Evolutionary conservation across 345 rosid species (phyloP).

Genomic region (Hibiscus tridactylites): DNA sequence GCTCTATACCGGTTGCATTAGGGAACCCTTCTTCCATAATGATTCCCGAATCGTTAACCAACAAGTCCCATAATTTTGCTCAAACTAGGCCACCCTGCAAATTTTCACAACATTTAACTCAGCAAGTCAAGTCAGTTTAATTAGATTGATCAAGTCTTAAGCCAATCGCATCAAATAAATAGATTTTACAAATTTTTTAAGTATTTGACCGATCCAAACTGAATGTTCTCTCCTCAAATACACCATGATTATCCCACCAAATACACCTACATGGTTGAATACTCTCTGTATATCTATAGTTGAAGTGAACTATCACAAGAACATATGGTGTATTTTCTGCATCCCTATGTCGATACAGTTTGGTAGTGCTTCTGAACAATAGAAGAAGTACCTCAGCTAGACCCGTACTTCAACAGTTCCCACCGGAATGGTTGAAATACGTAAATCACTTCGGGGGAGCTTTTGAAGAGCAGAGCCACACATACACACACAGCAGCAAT

Average conservation of each 20-base stretch:
- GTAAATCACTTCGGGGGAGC: conserved; percentile 45
- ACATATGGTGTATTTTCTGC: conserved; percentile 1
- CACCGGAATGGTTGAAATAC: conserved; percentile 60
- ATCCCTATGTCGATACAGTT: background rate
- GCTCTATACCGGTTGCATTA: conserved; percentile 83
- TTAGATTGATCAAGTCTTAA: no score
- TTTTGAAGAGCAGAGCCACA: conserved; percentile 60
- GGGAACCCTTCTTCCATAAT: conserved; percentile 98
- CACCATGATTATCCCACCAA: background rate
- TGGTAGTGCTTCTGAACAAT: background rate
- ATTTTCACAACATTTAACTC: background rate
- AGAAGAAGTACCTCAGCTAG: conserved; percentile 27
- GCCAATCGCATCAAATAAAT: no score
- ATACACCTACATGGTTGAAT: background rate
- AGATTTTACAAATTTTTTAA: no score
- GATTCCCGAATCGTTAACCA: conserved; percentile 46
- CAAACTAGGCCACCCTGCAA: conserved; percentile 73
- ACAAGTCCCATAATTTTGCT: conserved; percentile 79
- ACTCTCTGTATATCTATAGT: background rate
- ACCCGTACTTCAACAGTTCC: conserved; percentile 47
- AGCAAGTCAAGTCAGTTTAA: background rate
- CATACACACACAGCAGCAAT: conserved; percentile 65
- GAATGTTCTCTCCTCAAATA: no score
- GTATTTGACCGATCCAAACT: no score
- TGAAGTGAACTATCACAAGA: conserved; percentile 5